These are phyloP conservation scores for Nannochloris sp. DNA, from an alignment of 139 green algal genomes.

Conservation along the genomic window DNA sequence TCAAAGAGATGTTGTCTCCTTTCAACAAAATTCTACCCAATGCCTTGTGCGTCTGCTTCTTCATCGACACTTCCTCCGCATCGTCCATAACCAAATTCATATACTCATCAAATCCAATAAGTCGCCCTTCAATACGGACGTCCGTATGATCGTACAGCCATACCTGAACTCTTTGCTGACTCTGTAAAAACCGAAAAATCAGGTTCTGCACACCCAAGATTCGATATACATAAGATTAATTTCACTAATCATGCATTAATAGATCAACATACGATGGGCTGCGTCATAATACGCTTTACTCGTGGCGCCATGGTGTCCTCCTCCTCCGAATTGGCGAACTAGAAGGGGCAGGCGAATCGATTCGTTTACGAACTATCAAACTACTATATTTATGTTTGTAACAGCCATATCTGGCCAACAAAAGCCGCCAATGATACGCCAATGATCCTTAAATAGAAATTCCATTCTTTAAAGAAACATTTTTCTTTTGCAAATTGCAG, in stretches of 20 bases:
- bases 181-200: constrained; percentile 98
- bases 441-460: too few relatives aligned
- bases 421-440: too few relatives aligned
- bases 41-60: constrained; percentile 82
- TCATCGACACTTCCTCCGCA: constrained; percentile 92
- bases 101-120: constrained; percentile 96
- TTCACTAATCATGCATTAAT: neutral
- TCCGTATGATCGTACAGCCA: constrained; percentile 97
- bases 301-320: constrained; percentile 31
- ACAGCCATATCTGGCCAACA: too few relatives aligned
- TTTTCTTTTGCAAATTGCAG: too few relatives aligned
- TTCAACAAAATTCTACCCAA: constrained; percentile 95
- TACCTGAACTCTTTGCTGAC: constrained; percentile 85
- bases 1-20: constrained; percentile 97
- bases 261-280: constrained; percentile 62
- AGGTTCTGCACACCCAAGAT: constrained; percentile 62
- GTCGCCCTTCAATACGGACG: constrained; percentile 72
- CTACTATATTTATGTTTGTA: too few relatives aligned
- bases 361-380: too few relatives aligned
- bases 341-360: too few relatives aligned
- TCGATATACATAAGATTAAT: neutral
- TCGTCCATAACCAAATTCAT: constrained; percentile 99
- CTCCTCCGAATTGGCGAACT: neutral
- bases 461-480: too few relatives aligned
- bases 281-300: constrained; percentile 80